Conservation (phyloP, 2,329 filamentous ascomycete genomes). For the Nigrospora osmanthi region DNA sequence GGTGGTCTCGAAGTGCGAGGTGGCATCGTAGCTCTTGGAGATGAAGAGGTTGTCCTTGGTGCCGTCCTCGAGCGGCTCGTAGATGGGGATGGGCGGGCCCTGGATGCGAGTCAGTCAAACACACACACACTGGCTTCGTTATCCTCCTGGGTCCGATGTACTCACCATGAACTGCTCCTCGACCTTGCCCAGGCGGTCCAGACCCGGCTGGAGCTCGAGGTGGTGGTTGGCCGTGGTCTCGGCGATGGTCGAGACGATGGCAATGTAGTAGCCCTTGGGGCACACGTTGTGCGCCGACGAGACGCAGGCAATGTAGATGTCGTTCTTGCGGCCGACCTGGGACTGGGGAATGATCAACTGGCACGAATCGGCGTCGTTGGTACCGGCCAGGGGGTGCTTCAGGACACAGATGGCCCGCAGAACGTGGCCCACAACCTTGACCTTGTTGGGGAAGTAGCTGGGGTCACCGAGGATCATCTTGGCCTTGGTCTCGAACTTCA, state of each 20-base stretch:
- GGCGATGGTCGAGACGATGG: slow-evolving; percentile 95
- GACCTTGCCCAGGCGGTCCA: slow-evolving; percentile 85
- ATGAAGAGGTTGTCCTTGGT: slow-evolving; percentile 89
- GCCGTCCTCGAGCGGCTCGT: slow-evolving; percentile 81
- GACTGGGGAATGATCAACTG: slow-evolving; percentile 98
- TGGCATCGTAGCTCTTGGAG: slow-evolving; percentile 97
- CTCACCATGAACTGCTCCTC: slow-evolving; percentile 93
- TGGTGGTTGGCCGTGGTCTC: slow-evolving; percentile 91
- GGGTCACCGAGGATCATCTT: slow-evolving; percentile 95
- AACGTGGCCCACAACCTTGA: slow-evolving; percentile 79
- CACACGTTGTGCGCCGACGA: slow-evolving; percentile 96
- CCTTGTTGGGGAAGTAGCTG: slow-evolving; percentile 90
- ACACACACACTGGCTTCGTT: background rate
- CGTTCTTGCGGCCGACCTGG: slow-evolving; percentile 93
- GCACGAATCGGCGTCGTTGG: slow-evolving; percentile 78
- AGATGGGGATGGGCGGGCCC: slow-evolving; percentile 82
- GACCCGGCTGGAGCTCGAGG: slow-evolving; percentile 83
- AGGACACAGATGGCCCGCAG: slow-evolving; percentile 96
- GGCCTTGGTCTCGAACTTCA: slow-evolving; percentile 94
- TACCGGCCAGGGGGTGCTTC: slow-evolving; percentile 88
- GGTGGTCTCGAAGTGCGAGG: slow-evolving; percentile 91
- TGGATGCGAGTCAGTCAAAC: slow-evolving; percentile 19
- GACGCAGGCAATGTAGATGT: slow-evolving; percentile 95
- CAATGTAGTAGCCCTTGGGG: slow-evolving; percentile 98
- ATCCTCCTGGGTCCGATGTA: background rate